Evolutionary conservation across 2,329 filamentous ascomycete genomes (phyloP), one percentile per base, ranked within the genome.

Genomic region (Phialemoniopsis sp.): DNA sequence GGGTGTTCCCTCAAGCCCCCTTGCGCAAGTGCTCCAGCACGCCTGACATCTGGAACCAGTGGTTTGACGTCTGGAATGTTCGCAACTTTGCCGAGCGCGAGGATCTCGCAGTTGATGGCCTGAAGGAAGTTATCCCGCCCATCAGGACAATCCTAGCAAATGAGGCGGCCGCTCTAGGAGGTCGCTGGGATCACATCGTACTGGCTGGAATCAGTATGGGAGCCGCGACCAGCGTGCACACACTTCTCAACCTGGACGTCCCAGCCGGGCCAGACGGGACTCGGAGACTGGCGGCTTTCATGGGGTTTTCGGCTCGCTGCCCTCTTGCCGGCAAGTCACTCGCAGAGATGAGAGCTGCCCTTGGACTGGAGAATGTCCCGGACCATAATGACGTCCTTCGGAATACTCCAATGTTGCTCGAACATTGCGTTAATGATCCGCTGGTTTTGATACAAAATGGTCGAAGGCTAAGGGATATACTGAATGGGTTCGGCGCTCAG

Each of bases 31-130:
- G 53, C 34, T 55, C 59, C 38, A 36, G 44, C 36, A 34, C 46
- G 29, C 48, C 49, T 36, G 51, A 58, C 18, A 43, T 50, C 8
- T 40, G 47, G 40, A 58, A 63, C 8, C 68, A 73, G 47, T 77
- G 72, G 73, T 77, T 76, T 49, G 71, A 77, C 48, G 60, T 73
- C 29, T 69, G 61, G 57, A 66, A 68, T 36, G 54, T 64, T 1
- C 47, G 55, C 14, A 54, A 68, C 40, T 64, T 68, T 13, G 36
- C 55, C 2, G 54, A 66, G n/a, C 48, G 54, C 13, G 67, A 74
- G 42, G 63, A 70, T 4, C 42, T 69, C 5, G 69, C 73, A 47
- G 50, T 51, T 0, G 45, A 53, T 0, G 70, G 70, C 0, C 48
- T 77, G 10, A 50, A 48, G 28, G 63, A 67, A 9, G 63, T 60